Base-by-base conservation (phyloP, 768 basidiomycete genomes). In the Hygrophorus pudorinus region DNA sequence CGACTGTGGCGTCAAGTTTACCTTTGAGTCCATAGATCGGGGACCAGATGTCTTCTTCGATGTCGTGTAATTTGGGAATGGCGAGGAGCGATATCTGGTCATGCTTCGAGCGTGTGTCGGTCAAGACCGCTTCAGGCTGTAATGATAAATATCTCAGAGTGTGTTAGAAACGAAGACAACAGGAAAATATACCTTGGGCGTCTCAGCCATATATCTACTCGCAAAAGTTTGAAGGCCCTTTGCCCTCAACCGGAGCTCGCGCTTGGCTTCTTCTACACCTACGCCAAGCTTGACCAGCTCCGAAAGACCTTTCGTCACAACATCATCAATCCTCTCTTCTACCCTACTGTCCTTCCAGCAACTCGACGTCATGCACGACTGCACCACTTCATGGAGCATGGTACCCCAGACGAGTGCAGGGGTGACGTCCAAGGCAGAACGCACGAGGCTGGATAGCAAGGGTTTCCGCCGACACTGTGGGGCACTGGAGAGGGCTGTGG, bases 21-120 rank as follows among this genome's bases (percentile, higher is more conserved):
- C 96, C 96, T 59, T 93, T 94, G 29, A 99, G 68, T 1, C 96
- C 96, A 54, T 88, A 94, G 2, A 78, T 83, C 0, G 96, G 94
- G 0, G 90, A 93, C 85, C 89, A 96, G 51, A 99, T 94, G 51
- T 97, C 92, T 58, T 99, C 96, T 66, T 99, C 96, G 33, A 94
- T 73, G 46, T 91, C 92, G 49, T 89, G 75, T 4, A 96, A 62
- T 21, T 80, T 67, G 4, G 76, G 67, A 38, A 99, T 79, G 0
- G 88, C 85, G 0, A 96, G 70, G 8, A 74, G 64, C 1, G 80
- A 73, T 1, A 70, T 60, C 34, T 69, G 69, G 12, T 70, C 63
- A 1, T 66, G 61, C 0, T 54, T 53, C 12, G 80, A 68, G 7
- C 85, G 75, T 1, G 79, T 80, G 53, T 93, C 80, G 3, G 72